Percentiles rank a stretch among this genome's conserved stretches.
These are phyloP conservation scores for Komagataella pseudopastoris DNA, from an alignment of 805 yeast genomes.

Conservation along the genomic window DNA sequence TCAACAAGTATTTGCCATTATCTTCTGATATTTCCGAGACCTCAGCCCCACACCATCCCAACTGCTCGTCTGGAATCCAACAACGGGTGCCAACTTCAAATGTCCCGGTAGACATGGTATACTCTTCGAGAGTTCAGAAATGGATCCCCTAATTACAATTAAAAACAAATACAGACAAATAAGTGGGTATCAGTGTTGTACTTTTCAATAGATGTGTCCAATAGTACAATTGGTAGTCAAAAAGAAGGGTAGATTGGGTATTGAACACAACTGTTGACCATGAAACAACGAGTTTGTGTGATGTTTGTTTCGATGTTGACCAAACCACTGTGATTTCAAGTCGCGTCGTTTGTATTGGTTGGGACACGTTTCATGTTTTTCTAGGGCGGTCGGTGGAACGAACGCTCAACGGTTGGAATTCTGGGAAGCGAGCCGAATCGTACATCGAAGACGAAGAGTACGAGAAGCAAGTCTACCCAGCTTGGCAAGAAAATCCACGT, in stretches of 20 bases:
- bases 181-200: not conserved
- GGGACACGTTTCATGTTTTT: not conserved
- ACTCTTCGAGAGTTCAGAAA: not conserved
- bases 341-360: not conserved
- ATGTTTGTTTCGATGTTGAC: not conserved
- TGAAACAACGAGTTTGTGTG: not conserved
- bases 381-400: not conserved
- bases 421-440: not conserved
- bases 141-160: not conserved
- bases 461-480: not conserved
- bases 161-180: not conserved
- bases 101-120: not conserved
- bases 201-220: not conserved
- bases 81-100: conserved; percentile 26
- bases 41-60: conserved; percentile 68
- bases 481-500: not conserved
- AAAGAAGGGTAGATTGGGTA: not conserved
- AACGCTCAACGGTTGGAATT: not conserved
- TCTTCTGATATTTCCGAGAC: conserved; percentile 29
- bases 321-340: not conserved
- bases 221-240: not conserved
- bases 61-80: conserved; percentile 65
- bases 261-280: not conserved
- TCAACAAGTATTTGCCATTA: conserved; percentile 32
- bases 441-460: not conserved